These are phyloP conservation scores for Orobanche coerulescens DNA, from an alignment of 257 asterid genomes.

Conservation along the genomic window DNA sequence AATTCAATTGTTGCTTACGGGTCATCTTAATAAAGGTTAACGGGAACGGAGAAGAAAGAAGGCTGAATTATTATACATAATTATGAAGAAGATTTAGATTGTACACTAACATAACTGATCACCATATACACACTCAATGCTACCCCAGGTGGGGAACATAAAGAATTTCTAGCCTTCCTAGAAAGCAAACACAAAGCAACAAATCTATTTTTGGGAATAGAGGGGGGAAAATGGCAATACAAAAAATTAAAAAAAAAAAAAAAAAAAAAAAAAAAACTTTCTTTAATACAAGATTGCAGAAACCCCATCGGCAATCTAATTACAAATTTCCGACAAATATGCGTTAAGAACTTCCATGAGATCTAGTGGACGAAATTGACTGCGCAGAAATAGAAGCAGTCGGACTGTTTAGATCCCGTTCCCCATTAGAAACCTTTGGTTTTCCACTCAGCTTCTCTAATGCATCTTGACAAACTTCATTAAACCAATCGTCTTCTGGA, in stretches of 20 bases:
- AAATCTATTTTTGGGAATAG: conserved; percentile 17
- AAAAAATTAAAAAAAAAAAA: neutral
- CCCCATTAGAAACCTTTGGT: conserved; percentile 73
- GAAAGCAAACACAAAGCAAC: conserved; percentile 25
- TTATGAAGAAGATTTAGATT: no score
- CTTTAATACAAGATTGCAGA: conserved; percentile 20
- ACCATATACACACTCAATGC: conserved; percentile 36
- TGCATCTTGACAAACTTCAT: conserved; percentile 76
- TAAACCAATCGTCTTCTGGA: conserved; percentile 94
- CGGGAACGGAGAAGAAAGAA: no score
- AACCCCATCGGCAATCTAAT: conserved; percentile 25
- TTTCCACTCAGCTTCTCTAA: conserved; percentile 88
- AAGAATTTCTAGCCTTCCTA: conserved; percentile 31
- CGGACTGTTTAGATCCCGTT: conserved; percentile 85
- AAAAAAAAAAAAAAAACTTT: conserved; percentile 9
- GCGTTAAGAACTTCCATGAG: conserved; percentile 83
- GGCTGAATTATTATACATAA: no score
- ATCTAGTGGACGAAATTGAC: conserved; percentile 77
- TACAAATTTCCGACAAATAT: conserved; percentile 27
- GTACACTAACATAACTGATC: conserved; percentile 23
- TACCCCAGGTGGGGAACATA: conserved; percentile 19
- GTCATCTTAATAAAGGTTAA: no score
- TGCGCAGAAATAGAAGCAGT: conserved; percentile 98
- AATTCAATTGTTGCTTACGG: no score
- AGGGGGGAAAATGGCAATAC: neutral